These are phyloP conservation scores for Fusarium phyllophilum DNA, from an alignment of 2,329 filamentous ascomycete genomes.

Conservation along the genomic window DNA sequence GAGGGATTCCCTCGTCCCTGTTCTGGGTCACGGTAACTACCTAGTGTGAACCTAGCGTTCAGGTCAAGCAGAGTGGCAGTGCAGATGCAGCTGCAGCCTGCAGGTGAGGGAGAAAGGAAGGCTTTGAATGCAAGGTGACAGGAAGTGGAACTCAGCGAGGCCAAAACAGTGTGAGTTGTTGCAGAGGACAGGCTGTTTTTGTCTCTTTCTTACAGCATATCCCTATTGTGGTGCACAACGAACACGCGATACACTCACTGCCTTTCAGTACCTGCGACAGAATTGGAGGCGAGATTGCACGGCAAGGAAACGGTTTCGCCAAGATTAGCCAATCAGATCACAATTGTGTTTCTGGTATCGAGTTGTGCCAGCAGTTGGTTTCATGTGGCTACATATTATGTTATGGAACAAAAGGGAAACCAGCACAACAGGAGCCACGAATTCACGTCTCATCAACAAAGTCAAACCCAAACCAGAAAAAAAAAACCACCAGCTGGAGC, in stretches of 20 bases:
- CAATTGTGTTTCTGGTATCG: neutral
- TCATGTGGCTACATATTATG: constrained; percentile 15
- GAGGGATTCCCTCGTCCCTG: neutral
- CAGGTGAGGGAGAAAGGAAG: constrained; percentile 26
- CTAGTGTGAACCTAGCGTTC: constrained; percentile 22
- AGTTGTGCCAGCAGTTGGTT: constrained; percentile 7
- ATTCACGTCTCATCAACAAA: neutral
- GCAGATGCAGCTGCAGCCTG: constrained; percentile 27
- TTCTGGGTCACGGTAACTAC: neutral
- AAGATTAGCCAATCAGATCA: constrained; percentile 2
- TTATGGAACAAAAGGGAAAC: constrained; percentile 9
- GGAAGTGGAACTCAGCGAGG: neutral
- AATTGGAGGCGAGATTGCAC: constrained; percentile 12
- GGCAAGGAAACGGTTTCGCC: neutral
- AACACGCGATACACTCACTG: neutral
- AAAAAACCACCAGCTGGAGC: constrained; percentile 1
- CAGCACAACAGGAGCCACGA: constrained; percentile 14
- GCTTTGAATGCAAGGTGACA: constrained; percentile 5
- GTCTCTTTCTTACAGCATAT: neutral
- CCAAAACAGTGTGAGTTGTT: neutral
- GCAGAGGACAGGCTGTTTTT: neutral
- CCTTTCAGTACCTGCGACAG: neutral
- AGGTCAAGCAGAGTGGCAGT: constrained; percentile 37
- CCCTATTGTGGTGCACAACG: neutral
- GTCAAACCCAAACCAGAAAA: neutral